Evolutionary conservation across 2,329 filamentous ascomycete species (phyloP), one percentile per base, ranked within the genome.

Genomic region (Aspergillus felis): DNA sequence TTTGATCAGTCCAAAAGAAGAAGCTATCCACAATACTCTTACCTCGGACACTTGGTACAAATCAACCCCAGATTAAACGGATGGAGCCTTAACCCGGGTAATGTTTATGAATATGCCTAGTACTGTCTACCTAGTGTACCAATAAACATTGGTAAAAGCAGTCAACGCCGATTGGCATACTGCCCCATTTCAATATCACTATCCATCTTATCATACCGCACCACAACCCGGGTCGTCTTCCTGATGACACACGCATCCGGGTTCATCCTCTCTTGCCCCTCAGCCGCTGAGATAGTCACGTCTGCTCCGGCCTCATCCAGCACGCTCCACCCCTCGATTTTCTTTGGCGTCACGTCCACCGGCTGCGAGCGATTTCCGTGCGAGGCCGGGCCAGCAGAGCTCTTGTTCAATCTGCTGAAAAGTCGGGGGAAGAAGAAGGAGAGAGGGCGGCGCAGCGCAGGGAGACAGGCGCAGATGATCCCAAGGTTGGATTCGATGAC

Each of bases 401-500:
- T 51, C n/a, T 32, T 41, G 12, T 56, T 3, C 2, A 56, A 35
- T 47, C 24, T 42, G 12, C 42, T 52, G 27, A 61, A 51, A 24
- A 61, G 22, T 8, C 28, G 28, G 12, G 61, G 59, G 41, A 58
- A 61, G 22, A 57, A 24, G n/a, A 59, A 41, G 12, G 56, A 41
- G 3, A 75, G 59, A 2, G 66, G 64, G 3, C 61, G 59, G 42
- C 66, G 62, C 12, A 70, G 63, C 63, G 73, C 72, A 3, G 74
- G 74, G 4, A 76, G 66, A 57, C 70, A 75, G 14, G 74, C 71
- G 56, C 73, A 76, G 35, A 75, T 71, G 25, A 76, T 70, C 5
- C 65, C 73, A 10, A 71, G 61, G 51, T 73, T 71, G 17, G 65
- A 65, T 62, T 76, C 74, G 44, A 76, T 66, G 10, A 70, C 66